Base-by-base conservation (phyloP, 2,329 filamentous ascomycete genomes). In the Grosmannia clavigera region DNA sequence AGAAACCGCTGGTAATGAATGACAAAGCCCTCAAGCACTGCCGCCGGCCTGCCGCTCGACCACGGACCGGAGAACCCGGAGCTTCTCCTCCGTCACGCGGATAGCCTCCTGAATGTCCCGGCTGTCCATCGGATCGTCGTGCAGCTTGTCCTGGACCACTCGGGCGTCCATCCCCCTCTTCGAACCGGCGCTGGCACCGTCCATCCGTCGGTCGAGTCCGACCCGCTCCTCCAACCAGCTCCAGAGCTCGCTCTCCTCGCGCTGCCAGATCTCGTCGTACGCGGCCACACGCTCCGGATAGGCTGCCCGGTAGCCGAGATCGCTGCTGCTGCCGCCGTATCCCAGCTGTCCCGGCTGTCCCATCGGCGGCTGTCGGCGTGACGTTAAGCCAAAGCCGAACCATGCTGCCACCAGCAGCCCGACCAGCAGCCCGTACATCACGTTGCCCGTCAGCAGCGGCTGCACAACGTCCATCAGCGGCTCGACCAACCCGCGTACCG, bases 241-340 rank as follows among this genome's bases (percentile, higher is more conserved):
- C 92, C 92, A 96, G 11, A 96, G 75, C 67, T 94, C 90, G 65
- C 83, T 90, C 70, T 96, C 92, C 71, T 96, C 90, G 50, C 83
- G 78, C 43, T 84, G 81, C 92, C 92, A 99, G 68, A 97, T 87
- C 73, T 96, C 89, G 66, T 97, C 92, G 70, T 96, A 97, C 0
- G 89, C 90, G 2, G 87, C 84, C 19, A 91, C 74, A 6, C 91
- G 82, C 60, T 92, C 84, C 0, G 88, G 81, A 67, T 71, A 66
- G 64, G 75, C 64, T n/a, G 75, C 64, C n/a, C 61, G 57, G 67
- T 73, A 76, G 2, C 71, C 71, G 14, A 60, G 46, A 1, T 76
- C 65, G 6, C 73, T 72, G 52, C 70, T 31, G 19, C 4, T 31
- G 11, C 19, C 40, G 9, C 73, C 72, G 61, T 72, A 76, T 1